phyloP scores from a whole-genome alignment of 23 red algal genomes.

The Pyropia yezoensis region DNA sequence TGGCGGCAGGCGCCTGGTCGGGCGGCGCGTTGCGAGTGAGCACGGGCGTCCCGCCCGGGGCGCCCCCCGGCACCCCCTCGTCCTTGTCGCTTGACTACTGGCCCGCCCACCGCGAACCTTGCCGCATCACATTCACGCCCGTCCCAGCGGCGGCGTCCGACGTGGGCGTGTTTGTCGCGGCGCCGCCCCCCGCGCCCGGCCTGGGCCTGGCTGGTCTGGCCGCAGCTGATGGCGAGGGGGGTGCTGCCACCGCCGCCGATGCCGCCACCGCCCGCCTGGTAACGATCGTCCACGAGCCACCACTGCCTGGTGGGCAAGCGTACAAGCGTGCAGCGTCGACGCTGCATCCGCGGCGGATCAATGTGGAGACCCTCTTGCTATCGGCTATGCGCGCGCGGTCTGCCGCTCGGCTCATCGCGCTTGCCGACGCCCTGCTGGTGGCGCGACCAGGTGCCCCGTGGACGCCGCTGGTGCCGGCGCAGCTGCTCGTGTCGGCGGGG shows the following conservation, averaged over 20 bases:
- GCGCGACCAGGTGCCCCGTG: slow-evolving; percentile 3
- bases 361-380: no score
- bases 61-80: slow-evolving; percentile 15
- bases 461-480: slow-evolving; percentile 5
- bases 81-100: slow-evolving; percentile 18
- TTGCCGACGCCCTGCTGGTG: no score
- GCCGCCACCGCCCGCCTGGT: no score
- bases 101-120: slow-evolving; percentile 11
- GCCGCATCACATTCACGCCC: background rate
- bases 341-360: no score
- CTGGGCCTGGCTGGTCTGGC: slow-evolving; percentile 4
- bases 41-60: slow-evolving; percentile 1
- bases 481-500: slow-evolving; percentile 11
- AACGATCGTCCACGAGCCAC: no score
- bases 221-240: no score
- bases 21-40: slow-evolving; percentile 5
- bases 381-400: no score
- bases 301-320: no score
- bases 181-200: background rate
- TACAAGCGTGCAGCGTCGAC: no score
- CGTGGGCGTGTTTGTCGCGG: background rate
- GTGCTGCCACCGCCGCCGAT: no score
- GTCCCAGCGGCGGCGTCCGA: background rate
- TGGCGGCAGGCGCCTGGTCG: slow-evolving; percentile 13
- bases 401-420: no score